Conservation (phyloP, 768 basidiomycete species). For the Leccinum arenicola region DNA sequence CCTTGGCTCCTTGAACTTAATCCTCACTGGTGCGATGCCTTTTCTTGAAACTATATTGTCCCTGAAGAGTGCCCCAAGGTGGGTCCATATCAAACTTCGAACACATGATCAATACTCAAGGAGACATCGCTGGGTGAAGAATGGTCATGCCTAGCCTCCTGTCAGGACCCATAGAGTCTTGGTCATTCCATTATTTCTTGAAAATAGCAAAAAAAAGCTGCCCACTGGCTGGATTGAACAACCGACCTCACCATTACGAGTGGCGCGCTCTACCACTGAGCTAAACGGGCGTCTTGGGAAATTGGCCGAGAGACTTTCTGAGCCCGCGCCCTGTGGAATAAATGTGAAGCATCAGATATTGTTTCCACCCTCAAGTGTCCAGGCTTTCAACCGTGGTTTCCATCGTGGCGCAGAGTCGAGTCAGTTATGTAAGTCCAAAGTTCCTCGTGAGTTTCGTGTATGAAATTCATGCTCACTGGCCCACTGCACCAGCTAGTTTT, state of each 20-base stretch:
- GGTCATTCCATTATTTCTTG: too few species aligned
- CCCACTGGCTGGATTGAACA: constrained; percentile 46
- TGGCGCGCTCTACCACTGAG: constrained; percentile 4
- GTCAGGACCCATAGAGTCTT: too few species aligned
- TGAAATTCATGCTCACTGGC: not conserved
- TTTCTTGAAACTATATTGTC: not conserved
- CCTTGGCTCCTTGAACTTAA: too few species aligned
- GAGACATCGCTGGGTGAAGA: not conserved
- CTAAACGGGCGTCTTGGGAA: constrained; percentile 3
- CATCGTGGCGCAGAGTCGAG: not conserved
- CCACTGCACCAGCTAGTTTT: not conserved
- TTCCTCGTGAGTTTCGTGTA: not conserved
- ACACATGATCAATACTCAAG: not conserved
- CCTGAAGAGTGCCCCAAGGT: not conserved
- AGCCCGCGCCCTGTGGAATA: not conserved
- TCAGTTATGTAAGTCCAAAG: too few species aligned
- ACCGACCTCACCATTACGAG: constrained; percentile 42
- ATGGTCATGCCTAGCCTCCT: not conserved
- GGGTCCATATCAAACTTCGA: not conserved
- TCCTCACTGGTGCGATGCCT: too few species aligned
- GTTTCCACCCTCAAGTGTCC: not conserved
- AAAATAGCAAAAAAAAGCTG: constrained; percentile 10
- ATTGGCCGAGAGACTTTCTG: not conserved
- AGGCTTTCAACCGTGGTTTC: not conserved
- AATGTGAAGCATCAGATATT: too few species aligned